Evolutionary conservation across 2,329 filamentous ascomycete species (phyloP), one percentile per base, ranked within the genome.

Genomic region (Xylaria polymorpha): DNA sequence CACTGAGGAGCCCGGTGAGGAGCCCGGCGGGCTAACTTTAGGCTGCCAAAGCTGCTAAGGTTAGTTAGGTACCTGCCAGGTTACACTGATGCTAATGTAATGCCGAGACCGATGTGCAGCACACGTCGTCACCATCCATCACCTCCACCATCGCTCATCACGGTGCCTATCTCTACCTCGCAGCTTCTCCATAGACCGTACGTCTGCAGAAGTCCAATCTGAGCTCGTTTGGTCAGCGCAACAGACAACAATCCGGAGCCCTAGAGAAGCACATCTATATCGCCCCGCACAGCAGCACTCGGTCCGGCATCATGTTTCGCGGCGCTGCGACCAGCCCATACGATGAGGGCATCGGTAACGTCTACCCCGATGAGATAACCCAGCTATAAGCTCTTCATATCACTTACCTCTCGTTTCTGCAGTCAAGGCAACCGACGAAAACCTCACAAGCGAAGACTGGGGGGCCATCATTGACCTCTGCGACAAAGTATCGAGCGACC

Each of bases 351-450:
- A 83, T 89, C 81, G 86, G 87, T 89, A 84, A 70, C 67, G 68
- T 48, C 58, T n/a, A 68, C 56, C 68, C 39, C 62, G 14, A 9
- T 12, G 51, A 43, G 55, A 41, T n/a, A 12, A 18, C 63, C 62
- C 53, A 67, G 64, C 60, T 32, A 51, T 53, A 29, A 15, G 12
- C 20, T 44, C 37, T 37, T 77, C 73, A 68, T 35, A 68, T 43
- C 39, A 29, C 66, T 69, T 25, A 64, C 51, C 51, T 44, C 3
- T 14, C 29, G 43, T 64, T 62, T 39, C 64, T 71, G 64, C 71
- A 90, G 87, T 84, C 81, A 89, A 89, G 84, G 94, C 96, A 78
- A 99, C 96, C 66, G 96, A 99, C 82, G 96, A 99, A 87, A 99
- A 98, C 82, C 88, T 98, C 76, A 98, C 94, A 25, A 92, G 91